A percentile compares a stretch with the other conserved stretches of the same genome.
phyloP scores from a whole-genome alignment of 2,329 filamentous ascomycete genomes.

The Exserohilum turcica region DNA sequence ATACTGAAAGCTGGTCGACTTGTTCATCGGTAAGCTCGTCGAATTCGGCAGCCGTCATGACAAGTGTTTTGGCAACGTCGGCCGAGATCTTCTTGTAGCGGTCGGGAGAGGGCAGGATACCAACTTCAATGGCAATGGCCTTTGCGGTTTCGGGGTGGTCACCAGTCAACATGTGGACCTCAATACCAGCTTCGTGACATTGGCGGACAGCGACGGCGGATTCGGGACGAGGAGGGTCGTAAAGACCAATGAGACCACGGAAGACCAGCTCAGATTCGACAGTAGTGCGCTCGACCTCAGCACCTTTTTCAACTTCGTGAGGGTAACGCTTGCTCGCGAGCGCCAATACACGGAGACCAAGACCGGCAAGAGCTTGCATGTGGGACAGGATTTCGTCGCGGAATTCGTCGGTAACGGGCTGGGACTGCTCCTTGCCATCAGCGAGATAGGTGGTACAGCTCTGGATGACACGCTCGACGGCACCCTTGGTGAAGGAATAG shows the following conservation, averaged over 20 bases:
- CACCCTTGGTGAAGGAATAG: constrained; percentile 66
- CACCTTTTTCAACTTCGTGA: constrained; percentile 38
- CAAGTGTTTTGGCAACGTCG: constrained; percentile 36
- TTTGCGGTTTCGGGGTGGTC: constrained; percentile 53
- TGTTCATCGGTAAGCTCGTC: constrained; percentile 51
- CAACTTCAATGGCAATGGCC: constrained; percentile 54
- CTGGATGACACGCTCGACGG: constrained; percentile 66
- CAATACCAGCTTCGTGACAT: constrained; percentile 44
- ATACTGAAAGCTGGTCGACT: constrained; percentile 46
- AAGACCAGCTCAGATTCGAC: constrained; percentile 73
- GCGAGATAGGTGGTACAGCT: constrained; percentile 54
- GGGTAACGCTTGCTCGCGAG: constrained; percentile 60
- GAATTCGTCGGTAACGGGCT: constrained; percentile 56
- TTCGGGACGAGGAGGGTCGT: constrained; percentile 82
- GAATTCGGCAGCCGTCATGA: constrained; percentile 48
- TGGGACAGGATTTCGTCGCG: constrained; percentile 64
- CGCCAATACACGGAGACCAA: constrained; percentile 71
- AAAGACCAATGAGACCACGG: constrained; percentile 79
- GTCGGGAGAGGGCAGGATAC: constrained; percentile 47
- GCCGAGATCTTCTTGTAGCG: constrained; percentile 27
- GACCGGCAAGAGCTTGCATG: constrained; percentile 69
- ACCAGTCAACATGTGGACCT: constrained; percentile 55
- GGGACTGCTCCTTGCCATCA: constrained; percentile 47
- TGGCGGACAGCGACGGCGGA: constrained; percentile 61
- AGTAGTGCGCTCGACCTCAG: constrained; percentile 58